phyloP scores from a whole-genome alignment of 768 basidiomycete genomes.

The Mycena crocata region DNA sequence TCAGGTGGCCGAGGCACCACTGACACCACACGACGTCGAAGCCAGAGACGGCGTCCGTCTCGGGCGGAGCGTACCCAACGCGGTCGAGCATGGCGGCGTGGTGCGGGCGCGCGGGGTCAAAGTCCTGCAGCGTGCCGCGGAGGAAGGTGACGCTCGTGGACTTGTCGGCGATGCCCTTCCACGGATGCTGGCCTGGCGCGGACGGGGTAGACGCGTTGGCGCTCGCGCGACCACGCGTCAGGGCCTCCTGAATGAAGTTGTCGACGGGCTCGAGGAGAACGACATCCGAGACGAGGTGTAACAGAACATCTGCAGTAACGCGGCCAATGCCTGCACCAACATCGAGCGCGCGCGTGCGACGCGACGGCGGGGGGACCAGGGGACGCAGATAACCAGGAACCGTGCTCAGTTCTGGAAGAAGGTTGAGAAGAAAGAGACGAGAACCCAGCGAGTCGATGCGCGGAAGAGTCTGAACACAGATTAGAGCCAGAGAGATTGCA shows the following conservation, averaged over 20 bases:
- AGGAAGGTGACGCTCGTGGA: slow-evolving; percentile 84
- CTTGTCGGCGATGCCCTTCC: slow-evolving; percentile 75
- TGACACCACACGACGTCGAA: slow-evolving; percentile 98
- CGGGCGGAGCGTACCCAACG: slow-evolving; percentile 67
- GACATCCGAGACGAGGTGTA: slow-evolving; percentile 90
- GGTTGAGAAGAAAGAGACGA: slow-evolving; percentile 84
- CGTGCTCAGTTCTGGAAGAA: slow-evolving; percentile 82
- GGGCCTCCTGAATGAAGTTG: slow-evolving; percentile 79
- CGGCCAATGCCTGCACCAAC: slow-evolving; percentile 96
- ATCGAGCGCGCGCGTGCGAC: slow-evolving; percentile 81
- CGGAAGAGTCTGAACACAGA: slow-evolving; percentile 75
- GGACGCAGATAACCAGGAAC: slow-evolving; percentile 80
- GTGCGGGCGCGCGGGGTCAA: slow-evolving; percentile 73
- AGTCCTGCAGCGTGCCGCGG: slow-evolving; percentile 81
- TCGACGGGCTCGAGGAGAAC: slow-evolving; percentile 91
- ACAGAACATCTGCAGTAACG: slow-evolving; percentile 87
- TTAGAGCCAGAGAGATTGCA: slow-evolving; percentile 32
- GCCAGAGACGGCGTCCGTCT: slow-evolving; percentile 62
- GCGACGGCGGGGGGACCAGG: slow-evolving; percentile 43
- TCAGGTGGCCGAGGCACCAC: slow-evolving; percentile 94
- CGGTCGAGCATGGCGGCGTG: slow-evolving; percentile 67
- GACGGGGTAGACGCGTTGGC: slow-evolving; percentile 32
- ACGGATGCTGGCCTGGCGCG: slow-evolving; percentile 48
- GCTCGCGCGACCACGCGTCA: slow-evolving; percentile 53
- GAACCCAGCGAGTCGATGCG: slow-evolving; percentile 92